Evolutionary conservation across 495 filamentous ascomycete species (phyloP).

Genomic region (Talaromyces adpressus): DNA sequence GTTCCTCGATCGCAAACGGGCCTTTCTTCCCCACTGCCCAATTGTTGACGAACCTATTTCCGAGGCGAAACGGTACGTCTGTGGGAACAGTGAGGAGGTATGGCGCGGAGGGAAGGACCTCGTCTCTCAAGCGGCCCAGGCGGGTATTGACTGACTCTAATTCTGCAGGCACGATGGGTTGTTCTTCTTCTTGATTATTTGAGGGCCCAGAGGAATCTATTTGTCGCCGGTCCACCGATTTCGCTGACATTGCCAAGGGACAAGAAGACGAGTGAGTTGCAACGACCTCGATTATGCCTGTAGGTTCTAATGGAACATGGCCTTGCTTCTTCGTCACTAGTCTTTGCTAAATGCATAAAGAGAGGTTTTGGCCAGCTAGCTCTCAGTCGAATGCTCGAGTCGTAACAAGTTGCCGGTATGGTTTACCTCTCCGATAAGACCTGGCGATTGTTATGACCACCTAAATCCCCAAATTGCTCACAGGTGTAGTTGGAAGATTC

Average conservation of each 20-base stretch:
- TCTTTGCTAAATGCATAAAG: conserved; percentile 6
- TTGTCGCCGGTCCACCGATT: conserved; percentile 17
- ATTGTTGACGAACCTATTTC: conserved; percentile 32
- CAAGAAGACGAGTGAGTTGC: not conserved
- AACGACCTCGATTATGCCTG: not conserved
- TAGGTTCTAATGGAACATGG: conserved; percentile 2
- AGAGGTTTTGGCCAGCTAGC: not conserved
- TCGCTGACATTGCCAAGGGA: conserved; percentile 36
- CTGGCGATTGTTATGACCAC: not conserved
- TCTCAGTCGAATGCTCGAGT: not conserved
- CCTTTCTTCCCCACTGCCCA: conserved; percentile 44
- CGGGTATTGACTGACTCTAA: conserved; percentile 31
- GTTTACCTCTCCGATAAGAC: not conserved
- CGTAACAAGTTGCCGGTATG: not conserved
- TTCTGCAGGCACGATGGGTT: conserved; percentile 20
- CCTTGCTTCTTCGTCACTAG: conserved; percentile 5
- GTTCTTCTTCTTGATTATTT: conserved; percentile 21
- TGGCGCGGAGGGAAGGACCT: conserved; percentile 40
- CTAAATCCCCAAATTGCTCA: not conserved
- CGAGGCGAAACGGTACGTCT: conserved; percentile 35
- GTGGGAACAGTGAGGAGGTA: conserved; percentile 42
- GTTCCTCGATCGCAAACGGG: conserved; percentile 40
- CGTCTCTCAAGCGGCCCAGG: conserved; percentile 36
- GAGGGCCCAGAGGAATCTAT: conserved; percentile 14
- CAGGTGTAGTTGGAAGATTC: not conserved